Percentiles rank a stretch among this genome's conserved stretches.
These are phyloP conservation scores for Hyaloscypha hepaticicola DNA, from an alignment of 495 filamentous ascomycete genomes.

Conservation along the genomic window DNA sequence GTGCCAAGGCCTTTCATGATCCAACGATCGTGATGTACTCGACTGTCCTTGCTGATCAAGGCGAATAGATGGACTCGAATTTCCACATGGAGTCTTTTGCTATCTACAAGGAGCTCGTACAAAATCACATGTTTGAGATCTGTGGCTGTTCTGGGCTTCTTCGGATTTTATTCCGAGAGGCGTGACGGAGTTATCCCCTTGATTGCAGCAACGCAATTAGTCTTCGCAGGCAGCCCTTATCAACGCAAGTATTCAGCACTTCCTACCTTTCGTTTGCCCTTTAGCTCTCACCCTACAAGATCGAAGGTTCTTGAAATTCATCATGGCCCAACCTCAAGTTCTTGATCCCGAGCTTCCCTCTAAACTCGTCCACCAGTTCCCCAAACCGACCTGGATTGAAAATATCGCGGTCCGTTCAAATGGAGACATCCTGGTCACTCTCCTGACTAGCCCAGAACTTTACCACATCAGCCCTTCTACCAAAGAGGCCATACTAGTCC, in stretches of 20 bases:
- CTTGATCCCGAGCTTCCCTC: constrained; percentile 8
- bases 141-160: background rate
- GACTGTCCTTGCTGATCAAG: background rate
- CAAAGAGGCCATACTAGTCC: constrained; percentile 35
- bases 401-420: constrained; percentile 48
- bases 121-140: background rate
- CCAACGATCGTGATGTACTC: background rate
- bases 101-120: background rate
- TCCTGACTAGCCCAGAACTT: constrained; percentile 33
- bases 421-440: constrained; percentile 44
- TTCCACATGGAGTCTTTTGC: background rate
- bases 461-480: constrained; percentile 32
- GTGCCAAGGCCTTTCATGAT: background rate
- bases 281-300: background rate
- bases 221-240: background rate
- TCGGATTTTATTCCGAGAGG: background rate
- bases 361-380: constrained; percentile 24
- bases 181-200: background rate
- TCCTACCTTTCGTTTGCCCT: background rate
- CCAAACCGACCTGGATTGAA: constrained; percentile 39
- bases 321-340: background rate
- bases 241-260: background rate
- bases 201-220: background rate
- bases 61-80: background rate
- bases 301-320: background rate